These are phyloP conservation scores for Beverwykella pulmonaria DNA, from an alignment of 495 filamentous ascomycete species.

Conservation along the genomic window DNA sequence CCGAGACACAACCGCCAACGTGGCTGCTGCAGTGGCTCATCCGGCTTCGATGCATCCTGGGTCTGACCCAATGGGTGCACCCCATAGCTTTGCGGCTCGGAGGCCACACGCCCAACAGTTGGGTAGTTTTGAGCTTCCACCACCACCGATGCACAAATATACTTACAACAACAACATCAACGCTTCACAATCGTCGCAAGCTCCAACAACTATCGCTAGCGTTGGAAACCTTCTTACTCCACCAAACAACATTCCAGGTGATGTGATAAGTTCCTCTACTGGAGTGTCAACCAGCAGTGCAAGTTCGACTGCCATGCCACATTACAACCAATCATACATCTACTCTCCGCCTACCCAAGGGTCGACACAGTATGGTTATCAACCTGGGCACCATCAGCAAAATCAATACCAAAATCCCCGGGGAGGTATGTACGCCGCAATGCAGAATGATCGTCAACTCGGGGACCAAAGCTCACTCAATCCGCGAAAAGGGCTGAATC, in stretches of 20 bases:
- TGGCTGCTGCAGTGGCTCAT: conserved; percentile 51
- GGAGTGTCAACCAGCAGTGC: conserved; percentile 59
- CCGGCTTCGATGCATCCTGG: conserved; percentile 49
- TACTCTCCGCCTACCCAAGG: conserved; percentile 32
- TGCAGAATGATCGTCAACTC: conserved; percentile 50
- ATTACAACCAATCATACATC: conserved; percentile 49
- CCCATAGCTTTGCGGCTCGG: conserved; percentile 46
- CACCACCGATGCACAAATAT: conserved; percentile 52
- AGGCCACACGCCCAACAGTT: conserved; percentile 47
- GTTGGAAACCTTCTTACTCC: conserved; percentile 66
- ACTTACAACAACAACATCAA: conserved; percentile 48
- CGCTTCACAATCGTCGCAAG: conserved; percentile 50
- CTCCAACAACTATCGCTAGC: conserved; percentile 50
- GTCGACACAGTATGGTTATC: conserved; percentile 28
- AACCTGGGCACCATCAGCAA: conserved; percentile 28
- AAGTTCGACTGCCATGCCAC: conserved; percentile 53
- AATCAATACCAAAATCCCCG: conserved; percentile 52
- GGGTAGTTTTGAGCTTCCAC: conserved; percentile 47
- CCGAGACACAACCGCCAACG: conserved; percentile 45
- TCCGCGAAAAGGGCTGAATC: conserved; percentile 54
- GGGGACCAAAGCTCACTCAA: conserved; percentile 56
- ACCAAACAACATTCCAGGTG: conserved; percentile 63
- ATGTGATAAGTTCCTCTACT: conserved; percentile 64
- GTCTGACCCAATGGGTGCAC: conserved; percentile 47
- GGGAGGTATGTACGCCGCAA: conserved; percentile 60